Evolutionary conservation across 177 flowering plant genomes (phyloP).

Genomic region (Vitis hybrid): DNA sequence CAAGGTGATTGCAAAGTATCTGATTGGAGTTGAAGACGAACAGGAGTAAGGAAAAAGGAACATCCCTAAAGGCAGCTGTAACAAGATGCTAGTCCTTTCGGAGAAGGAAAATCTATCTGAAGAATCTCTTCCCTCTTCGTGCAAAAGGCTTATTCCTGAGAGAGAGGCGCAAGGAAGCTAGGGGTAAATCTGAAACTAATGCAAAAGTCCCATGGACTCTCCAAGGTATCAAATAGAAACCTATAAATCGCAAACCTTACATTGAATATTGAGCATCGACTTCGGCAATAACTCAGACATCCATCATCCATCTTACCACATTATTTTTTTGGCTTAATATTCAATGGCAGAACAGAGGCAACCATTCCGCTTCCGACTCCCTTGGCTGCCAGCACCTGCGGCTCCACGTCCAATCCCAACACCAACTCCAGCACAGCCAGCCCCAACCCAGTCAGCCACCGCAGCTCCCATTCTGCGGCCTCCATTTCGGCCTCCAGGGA

Average conservation of each 20-base stretch:
- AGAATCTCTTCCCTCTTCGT: slow-evolving; percentile 3
- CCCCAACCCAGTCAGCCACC: slow-evolving; percentile 14
- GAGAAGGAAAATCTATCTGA: slow-evolving; percentile 9
- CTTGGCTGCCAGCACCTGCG: slow-evolving; percentile 22
- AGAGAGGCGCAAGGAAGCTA: slow-evolving; percentile 15
- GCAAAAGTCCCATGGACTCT: slow-evolving; percentile 13
- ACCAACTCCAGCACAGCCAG: not conserved
- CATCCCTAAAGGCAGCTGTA: not conserved
- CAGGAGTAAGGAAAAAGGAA: not conserved
- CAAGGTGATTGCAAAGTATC: no score
- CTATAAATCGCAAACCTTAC: slow-evolving; percentile 11
- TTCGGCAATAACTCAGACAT: not conserved
- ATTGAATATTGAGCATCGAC: not conserved
- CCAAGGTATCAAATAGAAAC: slow-evolving; percentile 28
- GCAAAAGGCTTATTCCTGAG: not conserved
- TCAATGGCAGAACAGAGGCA: slow-evolving; percentile 36
- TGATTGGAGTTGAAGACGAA: no score
- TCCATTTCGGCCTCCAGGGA: slow-evolving; percentile 35
- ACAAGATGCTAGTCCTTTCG: slow-evolving; percentile 7
- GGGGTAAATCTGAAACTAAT: not conserved
- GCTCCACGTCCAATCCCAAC: not conserved
- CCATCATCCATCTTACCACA: not conserved
- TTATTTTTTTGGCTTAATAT: not conserved
- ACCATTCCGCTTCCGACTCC: slow-evolving; percentile 42
- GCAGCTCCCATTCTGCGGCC: slow-evolving; percentile 23